Conservation (phyloP, 2,329 filamentous ascomycete species). For the Colletotrichum coccodes region DNA sequence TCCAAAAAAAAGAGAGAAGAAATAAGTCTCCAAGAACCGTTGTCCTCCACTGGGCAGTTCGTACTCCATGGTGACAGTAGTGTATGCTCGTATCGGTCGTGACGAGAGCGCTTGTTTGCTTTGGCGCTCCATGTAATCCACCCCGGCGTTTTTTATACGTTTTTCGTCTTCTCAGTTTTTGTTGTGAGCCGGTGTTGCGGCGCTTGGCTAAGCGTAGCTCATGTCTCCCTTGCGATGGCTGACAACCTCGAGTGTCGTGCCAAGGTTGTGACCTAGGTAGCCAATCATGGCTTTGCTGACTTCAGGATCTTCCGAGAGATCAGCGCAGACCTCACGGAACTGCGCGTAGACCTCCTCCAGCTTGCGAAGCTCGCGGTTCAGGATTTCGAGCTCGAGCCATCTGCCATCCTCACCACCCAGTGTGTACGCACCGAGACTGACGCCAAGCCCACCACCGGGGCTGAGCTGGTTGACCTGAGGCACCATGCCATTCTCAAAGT, state of each 20-base stretch:
- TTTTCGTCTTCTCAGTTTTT: not conserved
- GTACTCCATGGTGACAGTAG: not conserved
- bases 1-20: not conserved
- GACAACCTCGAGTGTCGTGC: conserved; percentile 53
- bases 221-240: conserved; percentile 47
- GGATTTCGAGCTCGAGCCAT: conserved; percentile 59
- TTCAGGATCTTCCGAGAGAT: conserved; percentile 52
- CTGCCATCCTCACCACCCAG: conserved; percentile 56
- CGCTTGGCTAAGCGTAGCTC: conserved; percentile 37
- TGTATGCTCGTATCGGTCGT: conserved; percentile 29
- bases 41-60: not conserved
- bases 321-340: conserved; percentile 53
- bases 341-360: conserved; percentile 57
- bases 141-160: not conserved
- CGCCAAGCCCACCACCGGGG: conserved; percentile 41
- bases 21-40: not conserved
- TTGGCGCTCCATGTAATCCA: not conserved
- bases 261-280: conserved; percentile 55
- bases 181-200: not conserved
- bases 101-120: not conserved
- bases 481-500: conserved; percentile 46
- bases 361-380: conserved; percentile 58
- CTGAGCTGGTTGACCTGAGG: conserved; percentile 29
- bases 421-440: conserved; percentile 57
- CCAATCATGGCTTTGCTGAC: conserved; percentile 57